Base-by-base conservation (phyloP, 345 rosid genomes). In the Mangifera indica region DNA sequence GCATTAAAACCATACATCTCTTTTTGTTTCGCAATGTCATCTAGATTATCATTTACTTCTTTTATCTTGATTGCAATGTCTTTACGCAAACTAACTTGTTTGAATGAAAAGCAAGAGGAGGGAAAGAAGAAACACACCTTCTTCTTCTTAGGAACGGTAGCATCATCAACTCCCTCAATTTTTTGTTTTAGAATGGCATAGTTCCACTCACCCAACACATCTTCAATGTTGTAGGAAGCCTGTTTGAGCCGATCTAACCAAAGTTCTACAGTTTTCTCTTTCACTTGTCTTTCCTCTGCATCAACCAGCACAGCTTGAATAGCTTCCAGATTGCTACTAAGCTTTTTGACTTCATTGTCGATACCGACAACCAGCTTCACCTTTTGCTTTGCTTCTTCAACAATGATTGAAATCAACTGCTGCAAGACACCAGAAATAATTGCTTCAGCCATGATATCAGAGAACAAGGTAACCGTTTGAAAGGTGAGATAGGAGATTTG, bases 31-130 rank as follows among this genome's bases (percentile, higher is more conserved):
- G 40, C 5, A 37, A 6, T 5, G 40, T 3, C 40, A 4, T 37
- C 40, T 37, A 37, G 5, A 37, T 37, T 37, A 3, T 37, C 40
- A 37, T 37, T 37, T 37, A 37, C 40, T 37, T 37, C 40, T 37
- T 37, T 37, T 37, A 37, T 37, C 81, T 81, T 92, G 85, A 12
- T 10, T 1, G 51, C 12, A 46, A 46, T 46, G 51, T 46, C 17
- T 10, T 13, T 2, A 12, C 51, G 51, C 11, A 13, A 46, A 12
- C 12, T 13, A 12, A 46, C 17, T 46, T 46, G 17, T 46, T 10
- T 46, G 51, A 46, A 10, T 10, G 3, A 1, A 12, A 46, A 46
- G 14, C 0, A 46, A 46, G 12, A 13, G 12, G 48, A 44, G 15
- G 51, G 51, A 46, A 46, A 46, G 51, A 46, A 10, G 12, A 46